phyloP scores from a whole-genome alignment of 208 protist species.

The Acanthamoeba triangularis region DNA sequence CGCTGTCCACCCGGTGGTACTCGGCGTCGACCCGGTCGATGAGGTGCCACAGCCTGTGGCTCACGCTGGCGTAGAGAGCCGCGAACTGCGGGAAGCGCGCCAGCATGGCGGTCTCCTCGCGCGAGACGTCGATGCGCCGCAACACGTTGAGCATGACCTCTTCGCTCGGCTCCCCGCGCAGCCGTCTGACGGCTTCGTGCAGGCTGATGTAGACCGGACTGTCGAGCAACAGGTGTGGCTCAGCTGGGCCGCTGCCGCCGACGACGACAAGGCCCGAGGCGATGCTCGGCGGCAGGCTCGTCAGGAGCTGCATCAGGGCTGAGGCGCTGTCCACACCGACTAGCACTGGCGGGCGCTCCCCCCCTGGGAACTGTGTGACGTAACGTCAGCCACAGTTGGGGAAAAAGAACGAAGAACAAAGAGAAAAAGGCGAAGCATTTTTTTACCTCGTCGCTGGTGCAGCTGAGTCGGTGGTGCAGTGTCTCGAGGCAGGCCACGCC shows the following conservation, averaged over 20 bases:
- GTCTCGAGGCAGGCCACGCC: neutral
- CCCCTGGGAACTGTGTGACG: neutral
- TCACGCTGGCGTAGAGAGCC: neutral
- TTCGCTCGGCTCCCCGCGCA: neutral
- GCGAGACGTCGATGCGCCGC: neutral
- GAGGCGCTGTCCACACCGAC: neutral
- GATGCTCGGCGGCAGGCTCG: neutral
- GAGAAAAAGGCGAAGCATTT: neutral
- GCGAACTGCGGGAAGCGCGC: neutral
- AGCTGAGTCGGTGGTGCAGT: neutral
- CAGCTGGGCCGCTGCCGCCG: neutral
- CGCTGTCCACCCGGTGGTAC: neutral
- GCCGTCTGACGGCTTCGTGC: neutral
- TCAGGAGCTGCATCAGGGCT: neutral
- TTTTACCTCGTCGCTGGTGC: neutral
- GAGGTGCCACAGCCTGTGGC: neutral
- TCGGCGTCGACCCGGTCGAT: conserved; percentile 5
- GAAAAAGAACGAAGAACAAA: neutral
- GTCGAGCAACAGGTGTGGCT: neutral
- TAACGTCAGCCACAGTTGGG: neutral
- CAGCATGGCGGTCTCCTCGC: neutral
- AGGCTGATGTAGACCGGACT: neutral
- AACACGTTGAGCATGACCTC: neutral
- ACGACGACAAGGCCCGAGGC: neutral
- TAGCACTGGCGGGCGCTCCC: neutral